phyloP scores from a whole-genome alignment of 2,329 filamentous ascomycete species.

The Fusarium praegraminearum region DNA sequence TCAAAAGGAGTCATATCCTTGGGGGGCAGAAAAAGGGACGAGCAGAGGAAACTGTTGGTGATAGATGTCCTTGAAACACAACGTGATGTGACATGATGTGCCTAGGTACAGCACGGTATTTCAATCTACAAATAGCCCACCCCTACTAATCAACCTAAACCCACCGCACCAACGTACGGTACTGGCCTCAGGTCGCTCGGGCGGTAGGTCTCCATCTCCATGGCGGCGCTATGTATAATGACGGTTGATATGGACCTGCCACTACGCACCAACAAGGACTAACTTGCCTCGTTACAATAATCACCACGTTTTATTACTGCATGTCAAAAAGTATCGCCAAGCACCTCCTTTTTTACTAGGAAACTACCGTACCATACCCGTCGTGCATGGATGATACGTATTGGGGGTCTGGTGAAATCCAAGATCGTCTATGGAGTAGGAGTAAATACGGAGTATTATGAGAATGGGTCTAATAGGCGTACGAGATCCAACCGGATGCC shows the following conservation, averaged over 20 bases:
- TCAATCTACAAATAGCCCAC: constrained; percentile 23
- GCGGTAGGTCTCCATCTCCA: constrained; percentile 1
- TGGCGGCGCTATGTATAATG: constrained; percentile 30
- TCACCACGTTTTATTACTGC: constrained; percentile 32
- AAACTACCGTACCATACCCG: constrained; percentile 27
- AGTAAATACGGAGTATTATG: constrained; percentile 3
- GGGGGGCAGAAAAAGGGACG: neutral
- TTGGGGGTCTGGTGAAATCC: constrained; percentile 37
- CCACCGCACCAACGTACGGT: neutral
- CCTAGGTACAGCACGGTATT: constrained; percentile 21
- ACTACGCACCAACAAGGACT: constrained; percentile 27
- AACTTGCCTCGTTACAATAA: constrained; percentile 24
- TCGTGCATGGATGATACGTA: constrained; percentile 4
- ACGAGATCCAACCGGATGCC: constrained; percentile 22
- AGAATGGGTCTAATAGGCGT: constrained; percentile 30
- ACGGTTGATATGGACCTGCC: constrained; percentile 29
- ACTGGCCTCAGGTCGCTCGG: constrained; percentile 6
- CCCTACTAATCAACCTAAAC: constrained; percentile 3
- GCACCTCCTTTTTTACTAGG: constrained; percentile 46
- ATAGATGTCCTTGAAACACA: constrained; percentile 19
- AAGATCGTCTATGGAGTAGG: constrained; percentile 37
- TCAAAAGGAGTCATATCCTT: constrained; percentile 33
- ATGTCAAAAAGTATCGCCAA: constrained; percentile 26
- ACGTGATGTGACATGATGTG: constrained; percentile 23
- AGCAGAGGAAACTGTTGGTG: constrained; percentile 32